Conservation (phyloP, 805 yeast species). For the Torulaspora franciscae region DNA sequence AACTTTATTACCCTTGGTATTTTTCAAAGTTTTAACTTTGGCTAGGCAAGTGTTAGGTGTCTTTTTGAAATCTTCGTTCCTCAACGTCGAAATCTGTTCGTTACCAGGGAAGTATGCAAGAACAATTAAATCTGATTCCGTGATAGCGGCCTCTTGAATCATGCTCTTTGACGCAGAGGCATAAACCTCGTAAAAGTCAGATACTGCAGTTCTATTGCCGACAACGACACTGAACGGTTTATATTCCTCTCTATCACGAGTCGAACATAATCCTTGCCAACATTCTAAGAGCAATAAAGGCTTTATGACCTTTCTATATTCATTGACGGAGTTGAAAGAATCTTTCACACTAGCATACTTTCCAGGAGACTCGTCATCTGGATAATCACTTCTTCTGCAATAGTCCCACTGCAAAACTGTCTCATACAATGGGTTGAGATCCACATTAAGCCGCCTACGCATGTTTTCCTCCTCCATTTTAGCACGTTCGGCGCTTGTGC, state of each 20-base stretch:
- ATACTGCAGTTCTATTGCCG: conserved; percentile 79
- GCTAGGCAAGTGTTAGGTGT: conserved; percentile 63
- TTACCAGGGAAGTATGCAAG: conserved; percentile 49
- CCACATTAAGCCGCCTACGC: conserved; percentile 74
- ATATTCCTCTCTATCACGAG: conserved; percentile 53
- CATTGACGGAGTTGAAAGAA: conserved; percentile 51
- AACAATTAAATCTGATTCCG: conserved; percentile 74
- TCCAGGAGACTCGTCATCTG: conserved; percentile 45
- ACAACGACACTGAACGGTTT: conserved; percentile 61
- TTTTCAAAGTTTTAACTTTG: conserved; percentile 68
- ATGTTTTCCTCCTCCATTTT: conserved; percentile 67
- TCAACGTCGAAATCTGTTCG: conserved; percentile 25
- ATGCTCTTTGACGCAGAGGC: conserved; percentile 57
- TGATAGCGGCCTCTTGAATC: conserved; percentile 48
- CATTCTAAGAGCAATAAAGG: conserved; percentile 85
- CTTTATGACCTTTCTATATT: conserved; percentile 64
- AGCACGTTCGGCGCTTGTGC: conserved; percentile 39
- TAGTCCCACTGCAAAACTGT: conserved; percentile 75
- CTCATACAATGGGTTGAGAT: conserved; percentile 67
- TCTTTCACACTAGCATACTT: conserved; percentile 48
- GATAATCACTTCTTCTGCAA: conserved; percentile 49
- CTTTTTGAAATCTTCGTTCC: conserved; percentile 34
- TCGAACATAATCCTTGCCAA: conserved; percentile 83
- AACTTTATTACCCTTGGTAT: conserved; percentile 55
- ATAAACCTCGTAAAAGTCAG: conserved; percentile 82